Evolutionary conservation across 345 rosid species (phyloP), one percentile per base, ranked within the genome.

Genomic region (Abelmoschus esculentus): DNA sequence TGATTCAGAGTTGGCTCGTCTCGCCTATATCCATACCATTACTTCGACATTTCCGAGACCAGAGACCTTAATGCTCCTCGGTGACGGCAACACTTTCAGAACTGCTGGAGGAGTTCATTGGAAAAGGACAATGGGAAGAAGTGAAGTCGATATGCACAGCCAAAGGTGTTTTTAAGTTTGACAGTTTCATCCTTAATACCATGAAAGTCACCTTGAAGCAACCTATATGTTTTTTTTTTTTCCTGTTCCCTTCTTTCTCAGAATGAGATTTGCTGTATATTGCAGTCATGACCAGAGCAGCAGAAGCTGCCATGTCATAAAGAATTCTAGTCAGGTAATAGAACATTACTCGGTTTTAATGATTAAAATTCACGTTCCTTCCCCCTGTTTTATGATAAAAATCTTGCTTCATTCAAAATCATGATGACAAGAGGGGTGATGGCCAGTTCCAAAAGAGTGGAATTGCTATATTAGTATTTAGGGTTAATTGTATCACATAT

Each of bases 231-330:
- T 22, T 22, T 60, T 60, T 3, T 31, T 31, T 31, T 31, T 31
- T 19, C 3, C 13, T 36, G 6, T 36, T 36, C 7, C 14, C 2
- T 46, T 12, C 14, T 11, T 11, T 11, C 14, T 49, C 1, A 13
- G 28, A 19, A 36, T 40, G 67, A 42, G 31, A 42, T 40, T 63
- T 40, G 50, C 32, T 64, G 68, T 64, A 64, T 40, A 42, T 64
- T 22, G 17, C 15, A 61, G 44, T 61, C 10, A n/a, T 36, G 42
- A 60, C 11, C 36, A 34, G 11, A 64, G 54, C 18, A 44, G 68
- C 14, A 64, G 22, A 64, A 61, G 22, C 14, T 55, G 61, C 61
- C 29, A 58, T 58, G 61, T 58, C n/a, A 57, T 0, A 28, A 57
- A 26, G n/a, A 19, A 56, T 12, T 28, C 32, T 55, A 55, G 14